Evolutionary conservation across 2,329 filamentous ascomycete genomes (phyloP), one percentile per base, ranked within the genome.

Genomic region (Fusarium burgessii): DNA sequence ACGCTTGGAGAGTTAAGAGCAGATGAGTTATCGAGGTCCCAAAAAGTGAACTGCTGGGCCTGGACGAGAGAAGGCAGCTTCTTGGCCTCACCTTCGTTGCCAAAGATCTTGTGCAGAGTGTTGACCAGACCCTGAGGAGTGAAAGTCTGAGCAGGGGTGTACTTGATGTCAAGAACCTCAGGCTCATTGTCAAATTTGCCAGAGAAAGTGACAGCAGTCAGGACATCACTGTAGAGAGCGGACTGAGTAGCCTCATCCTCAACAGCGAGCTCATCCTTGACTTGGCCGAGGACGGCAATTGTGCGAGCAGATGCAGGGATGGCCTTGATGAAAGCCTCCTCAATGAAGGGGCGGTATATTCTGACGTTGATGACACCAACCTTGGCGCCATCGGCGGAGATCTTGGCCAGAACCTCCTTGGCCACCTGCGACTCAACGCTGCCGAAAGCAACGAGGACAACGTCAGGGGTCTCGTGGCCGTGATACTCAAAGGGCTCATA

Each of bases 401-500:
- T 85, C 42, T 91, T 90, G 45, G 86, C 85, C 14, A 94, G 90
- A 57, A 97, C 89, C 82, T 98, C 94, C 72, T 92, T 91, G 62
- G 94, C 90, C 66, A 98, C 84, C 75, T 96, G 94, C 17, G 93
- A 90, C 84, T 99, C 96, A 8, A 95, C 90, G 66, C 94, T 97
- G 74, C 96, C 96, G 76, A 99, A 98, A 46, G 94, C 93, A 33
- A 98, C 94, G 36, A 98, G 84, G 18, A 99, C 94, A 13, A 91
- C 90, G 72, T 95, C 92, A 7, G 96, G 90, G 45, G 90, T 85
- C 51, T 89, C 85, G 78, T 98, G 94, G 27, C 96, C 96, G 77
- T 92, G 89, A 84, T 99, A 99, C 83, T 99, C 96, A 76, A 98
- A 99, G 10, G 94, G 90, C 77, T 91, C 89, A 80, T 99, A 99